Evolutionary conservation across 2,329 filamentous ascomycete genomes (phyloP).

Genomic region (Neonectria coccinea): DNA sequence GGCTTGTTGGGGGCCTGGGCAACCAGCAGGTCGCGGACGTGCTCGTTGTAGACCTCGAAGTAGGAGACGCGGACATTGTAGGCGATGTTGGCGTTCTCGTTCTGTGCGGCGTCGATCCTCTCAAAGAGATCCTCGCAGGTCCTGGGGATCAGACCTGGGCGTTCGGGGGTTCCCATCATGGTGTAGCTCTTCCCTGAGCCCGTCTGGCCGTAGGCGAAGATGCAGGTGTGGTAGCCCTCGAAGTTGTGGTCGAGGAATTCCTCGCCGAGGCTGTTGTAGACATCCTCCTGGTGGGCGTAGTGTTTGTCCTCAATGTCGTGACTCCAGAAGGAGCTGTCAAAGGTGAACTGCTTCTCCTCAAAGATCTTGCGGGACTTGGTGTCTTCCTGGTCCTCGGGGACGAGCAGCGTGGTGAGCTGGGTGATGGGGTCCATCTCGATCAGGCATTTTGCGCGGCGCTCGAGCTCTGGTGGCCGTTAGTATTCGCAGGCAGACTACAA

Average conservation of each 20-base stretch:
- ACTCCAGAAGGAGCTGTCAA: constrained; percentile 99
- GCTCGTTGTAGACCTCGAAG: constrained; percentile 99
- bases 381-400: constrained; percentile 69
- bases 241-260: constrained; percentile 99
- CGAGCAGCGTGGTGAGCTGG: constrained; percentile 84
- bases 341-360: constrained; percentile 93
- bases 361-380: constrained; percentile 78
- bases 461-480: constrained; percentile 70
- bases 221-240: constrained; percentile 98
- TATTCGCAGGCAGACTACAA: background rate
- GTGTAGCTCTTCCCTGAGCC: constrained; percentile 98
- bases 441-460: constrained; percentile 84
- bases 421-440: constrained; percentile 91
- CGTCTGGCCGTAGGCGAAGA: constrained; percentile 98
- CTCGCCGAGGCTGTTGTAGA: constrained; percentile 93
- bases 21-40: constrained; percentile 92
- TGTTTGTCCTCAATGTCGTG: constrained; percentile 82
- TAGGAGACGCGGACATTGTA: constrained; percentile 98
- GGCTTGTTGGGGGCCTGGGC: constrained; percentile 76
- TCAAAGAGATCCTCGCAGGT: constrained; percentile 97
- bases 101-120: constrained; percentile 81
- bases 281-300: constrained; percentile 91
- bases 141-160: constrained; percentile 91
- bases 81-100: constrained; percentile 89
- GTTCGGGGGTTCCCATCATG: constrained; percentile 90